phyloP scores from a whole-genome alignment of 441 rosid genomes.

The Sinapis alba region DNA sequence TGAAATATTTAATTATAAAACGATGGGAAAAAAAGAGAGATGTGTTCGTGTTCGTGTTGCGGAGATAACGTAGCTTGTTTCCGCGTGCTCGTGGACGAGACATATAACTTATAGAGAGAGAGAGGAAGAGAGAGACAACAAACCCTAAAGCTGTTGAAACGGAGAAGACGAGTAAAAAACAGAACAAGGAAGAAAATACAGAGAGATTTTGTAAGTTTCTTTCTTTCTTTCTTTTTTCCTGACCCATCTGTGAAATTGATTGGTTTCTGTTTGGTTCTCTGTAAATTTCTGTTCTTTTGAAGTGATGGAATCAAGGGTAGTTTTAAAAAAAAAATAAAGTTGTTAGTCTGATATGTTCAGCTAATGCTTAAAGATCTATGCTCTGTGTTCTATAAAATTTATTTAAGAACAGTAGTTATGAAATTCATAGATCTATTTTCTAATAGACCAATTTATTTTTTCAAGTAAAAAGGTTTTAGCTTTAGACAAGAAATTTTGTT shows the following conservation, averaged over 20 bases:
- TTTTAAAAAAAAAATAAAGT: too few species aligned
- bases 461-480: conserved; percentile 4
- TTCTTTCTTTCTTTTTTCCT: not conserved
- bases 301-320: not conserved
- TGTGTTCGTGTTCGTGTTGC: conserved; percentile 36
- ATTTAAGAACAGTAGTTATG: not conserved
- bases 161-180: conserved; percentile 32
- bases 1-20: not conserved
- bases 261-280: not conserved
- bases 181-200: not conserved
- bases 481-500: not conserved
- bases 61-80: conserved; percentile 37
- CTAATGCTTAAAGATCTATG: conserved; percentile 4
- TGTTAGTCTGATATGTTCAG: not conserved
- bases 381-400: not conserved
- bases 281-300: not conserved
- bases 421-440: conserved; percentile 23
- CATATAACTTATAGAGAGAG: conserved; percentile 24
- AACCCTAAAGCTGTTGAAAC: conserved; percentile 10
- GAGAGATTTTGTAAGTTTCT: conserved; percentile 6
- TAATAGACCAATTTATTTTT: not conserved
- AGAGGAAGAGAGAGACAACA: not conserved
- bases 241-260: not conserved
- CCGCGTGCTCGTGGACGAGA: conserved; percentile 28
- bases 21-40: not conserved